These are phyloP conservation scores for Colletotrichum cereale DNA, from an alignment of 2,329 filamentous ascomycete species.

Conservation along the genomic window DNA sequence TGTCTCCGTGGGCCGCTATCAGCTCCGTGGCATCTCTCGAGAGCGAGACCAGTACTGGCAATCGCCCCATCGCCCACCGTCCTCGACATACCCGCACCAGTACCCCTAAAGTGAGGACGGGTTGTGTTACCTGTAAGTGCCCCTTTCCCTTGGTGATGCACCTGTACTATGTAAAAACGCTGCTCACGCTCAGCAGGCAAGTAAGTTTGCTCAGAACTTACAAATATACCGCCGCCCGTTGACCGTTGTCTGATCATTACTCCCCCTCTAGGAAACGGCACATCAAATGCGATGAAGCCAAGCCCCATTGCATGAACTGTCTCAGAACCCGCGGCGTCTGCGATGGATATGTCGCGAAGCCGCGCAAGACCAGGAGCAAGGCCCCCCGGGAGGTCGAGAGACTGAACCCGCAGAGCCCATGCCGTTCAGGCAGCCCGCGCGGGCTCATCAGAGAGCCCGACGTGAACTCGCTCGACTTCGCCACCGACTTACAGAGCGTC, in stretches of 20 bases:
- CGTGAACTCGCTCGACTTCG: constrained; percentile 39
- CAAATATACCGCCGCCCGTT: neutral
- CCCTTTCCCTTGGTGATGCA: neutral
- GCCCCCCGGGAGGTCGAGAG: neutral
- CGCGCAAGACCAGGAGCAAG: constrained; percentile 27
- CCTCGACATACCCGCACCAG: constrained; percentile 39
- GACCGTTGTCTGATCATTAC: neutral
- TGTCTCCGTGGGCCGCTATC: constrained; percentile 8
- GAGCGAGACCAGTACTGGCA: neutral
- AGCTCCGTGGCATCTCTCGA: constrained; percentile 26
- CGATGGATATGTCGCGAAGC: constrained; percentile 39
- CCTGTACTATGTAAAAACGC: neutral
- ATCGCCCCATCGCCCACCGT: constrained; percentile 15
- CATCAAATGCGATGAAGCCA: constrained; percentile 58
- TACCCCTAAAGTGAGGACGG: constrained; percentile 41
- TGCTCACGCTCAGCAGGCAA: constrained; percentile 34
- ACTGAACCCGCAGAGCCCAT: constrained; percentile 5
- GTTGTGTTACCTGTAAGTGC: constrained; percentile 41
- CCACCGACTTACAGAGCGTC: constrained; percentile 33
- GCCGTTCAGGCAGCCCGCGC: neutral
- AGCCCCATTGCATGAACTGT: constrained; percentile 57
- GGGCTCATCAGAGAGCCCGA: constrained; percentile 28
- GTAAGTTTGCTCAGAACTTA: constrained; percentile 14
- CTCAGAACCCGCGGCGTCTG: constrained; percentile 41
- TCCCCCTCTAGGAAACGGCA: constrained; percentile 46